Base-by-base conservation (phyloP, 2,329 filamentous ascomycete genomes). In the Fusarium lateritium region DNA sequence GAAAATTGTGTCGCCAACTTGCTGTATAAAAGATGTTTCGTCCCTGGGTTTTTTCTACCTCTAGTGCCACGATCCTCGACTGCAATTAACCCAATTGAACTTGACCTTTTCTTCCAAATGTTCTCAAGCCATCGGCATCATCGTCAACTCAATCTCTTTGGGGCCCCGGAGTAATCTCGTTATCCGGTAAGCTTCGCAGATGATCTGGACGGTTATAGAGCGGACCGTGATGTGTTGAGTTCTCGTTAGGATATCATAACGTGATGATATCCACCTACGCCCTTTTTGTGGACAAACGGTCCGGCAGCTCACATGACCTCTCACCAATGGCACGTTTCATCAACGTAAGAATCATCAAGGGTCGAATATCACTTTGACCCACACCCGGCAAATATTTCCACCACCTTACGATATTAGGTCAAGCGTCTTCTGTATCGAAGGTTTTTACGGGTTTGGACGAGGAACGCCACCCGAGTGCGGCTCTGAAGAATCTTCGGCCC, bases 171-270 rank as follows among this genome's bases (percentile, higher is more conserved):
- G 50, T 56, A 56, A 68, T 69, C 65, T 69, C 44, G 60, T 59
- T 66, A 51, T 54, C 65, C 42, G 50, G 54, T 22, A 40, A 38
- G 31, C 28, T 45, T 14, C 22, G 42, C 19, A 28, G 50, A 54
- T n/a, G 31, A 38, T 54, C 43, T 60, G 7, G 39, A 47, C 31
- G 24, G 17, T 9, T 28, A 21, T 36, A 51, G 11, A 36, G 33
- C 45, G 50, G 36, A 51, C 4, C 17, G 15, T 19, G 17, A 38
- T 17, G 28, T 34, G 22, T 31, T 51, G 65, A 66, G 56, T 69
- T 68, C 50, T 33, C 43, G 65, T 68, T 68, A 68, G 65, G 65
- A 68, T 69, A 68, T 60, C 55, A 68, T 68, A 68, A 68, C 65
- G 66, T 68, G 65, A 68, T 66, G 19, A 33, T 34, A 68, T 62